A percentile compares a stretch with the other conserved stretches of the same genome.
Conservation (phyloP, 257 asterid genomes). For the Haberlea rhodopensis region DNA sequence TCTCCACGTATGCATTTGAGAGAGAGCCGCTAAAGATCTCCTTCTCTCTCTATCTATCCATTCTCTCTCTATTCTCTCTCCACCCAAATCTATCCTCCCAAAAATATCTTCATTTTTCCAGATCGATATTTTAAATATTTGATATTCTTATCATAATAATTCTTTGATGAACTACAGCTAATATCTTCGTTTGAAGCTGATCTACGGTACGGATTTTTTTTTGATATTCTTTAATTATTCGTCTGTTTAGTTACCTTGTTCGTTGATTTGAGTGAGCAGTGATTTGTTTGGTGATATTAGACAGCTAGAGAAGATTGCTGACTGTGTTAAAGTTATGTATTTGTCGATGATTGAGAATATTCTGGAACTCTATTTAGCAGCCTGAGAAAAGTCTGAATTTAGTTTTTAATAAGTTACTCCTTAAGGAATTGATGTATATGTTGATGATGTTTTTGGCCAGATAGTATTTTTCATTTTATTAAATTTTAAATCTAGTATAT, state of each 20-base stretch:
- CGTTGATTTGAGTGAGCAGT: too few relatives aligned
- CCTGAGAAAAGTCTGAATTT: constrained; percentile 18
- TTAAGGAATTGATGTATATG: not conserved
- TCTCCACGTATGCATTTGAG: constrained; percentile 66
- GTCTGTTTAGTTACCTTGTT: not conserved
- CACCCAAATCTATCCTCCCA: not conserved
- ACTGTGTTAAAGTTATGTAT: constrained; percentile 11
- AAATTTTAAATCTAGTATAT: not conserved
- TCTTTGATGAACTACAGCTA: not conserved
- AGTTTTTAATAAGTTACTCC: not conserved
- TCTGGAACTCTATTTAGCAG: constrained; percentile 16
- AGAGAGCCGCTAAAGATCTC: constrained; percentile 84
- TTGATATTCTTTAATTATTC: constrained; percentile 12
- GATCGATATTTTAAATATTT: too few relatives aligned
- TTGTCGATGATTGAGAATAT: constrained; percentile 16
- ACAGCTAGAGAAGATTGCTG: constrained; percentile 5
- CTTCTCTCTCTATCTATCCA: constrained; percentile 6
- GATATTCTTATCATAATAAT: too few relatives aligned
- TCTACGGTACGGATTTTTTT: constrained; percentile 23
- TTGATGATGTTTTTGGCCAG: constrained; percentile 4
- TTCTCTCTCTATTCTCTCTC: not conserved
- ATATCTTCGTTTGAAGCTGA: constrained; percentile 14
- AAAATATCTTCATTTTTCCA: constrained; percentile 20
- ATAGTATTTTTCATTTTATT: not conserved
- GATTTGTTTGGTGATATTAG: constrained; percentile 21